Evolutionary conservation across 179 eudicot genomes (phyloP).

Genomic region (Silene vulgaris): DNA sequence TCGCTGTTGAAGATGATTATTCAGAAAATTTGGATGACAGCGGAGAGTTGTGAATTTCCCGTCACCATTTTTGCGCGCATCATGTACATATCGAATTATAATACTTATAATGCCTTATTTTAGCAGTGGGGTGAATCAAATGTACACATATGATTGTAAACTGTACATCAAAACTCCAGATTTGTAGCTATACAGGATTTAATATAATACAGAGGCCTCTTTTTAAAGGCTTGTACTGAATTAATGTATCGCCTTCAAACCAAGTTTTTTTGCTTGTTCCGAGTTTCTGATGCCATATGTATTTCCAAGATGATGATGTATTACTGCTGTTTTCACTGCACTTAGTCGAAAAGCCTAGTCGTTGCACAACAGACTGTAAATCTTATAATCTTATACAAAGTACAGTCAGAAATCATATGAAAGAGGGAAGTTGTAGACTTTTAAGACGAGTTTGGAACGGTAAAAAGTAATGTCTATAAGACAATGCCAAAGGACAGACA

Average conservation of each 20-base stretch:
- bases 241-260: not conserved
- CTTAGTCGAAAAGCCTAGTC: not conserved
- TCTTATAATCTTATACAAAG: too few relatives aligned
- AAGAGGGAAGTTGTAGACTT: not conserved
- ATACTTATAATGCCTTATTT: constrained; percentile 1
- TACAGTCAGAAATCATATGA: not conserved
- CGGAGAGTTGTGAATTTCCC: constrained; percentile 14
- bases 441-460: too few relatives aligned
- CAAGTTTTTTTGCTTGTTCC: not conserved
- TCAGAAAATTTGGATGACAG: constrained; percentile 23
- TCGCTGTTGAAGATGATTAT: constrained; percentile 23
- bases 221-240: not conserved
- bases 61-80: constrained; percentile 20
- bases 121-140: constrained; percentile 15
- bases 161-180: constrained; percentile 9
- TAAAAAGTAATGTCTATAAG: too few relatives aligned
- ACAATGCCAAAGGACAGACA: too few relatives aligned
- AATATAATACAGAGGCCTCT: constrained; percentile 10
- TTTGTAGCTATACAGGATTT: constrained; percentile 13
- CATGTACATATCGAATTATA: constrained; percentile 27
- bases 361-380: too few relatives aligned
- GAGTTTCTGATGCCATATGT: not conserved
- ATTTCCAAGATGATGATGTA: not conserved
- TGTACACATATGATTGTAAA: constrained; percentile 17
- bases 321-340: not conserved